Evolutionary conservation across 495 filamentous ascomycete genomes (phyloP).

Genomic region (Gamarada debralockiae): DNA sequence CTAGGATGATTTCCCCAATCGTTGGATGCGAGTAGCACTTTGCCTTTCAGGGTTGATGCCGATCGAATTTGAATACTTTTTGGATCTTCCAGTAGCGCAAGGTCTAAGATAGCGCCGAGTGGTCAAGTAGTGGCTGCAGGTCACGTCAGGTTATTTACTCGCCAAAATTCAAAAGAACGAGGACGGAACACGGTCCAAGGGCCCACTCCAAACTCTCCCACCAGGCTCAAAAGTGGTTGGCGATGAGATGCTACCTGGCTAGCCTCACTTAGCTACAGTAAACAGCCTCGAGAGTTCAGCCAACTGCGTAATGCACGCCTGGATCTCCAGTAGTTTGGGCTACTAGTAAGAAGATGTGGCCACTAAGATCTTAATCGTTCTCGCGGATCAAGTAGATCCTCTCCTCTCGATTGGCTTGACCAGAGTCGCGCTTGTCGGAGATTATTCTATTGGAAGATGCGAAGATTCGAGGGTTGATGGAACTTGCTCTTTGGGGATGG

Average conservation of each 20-base stretch:
- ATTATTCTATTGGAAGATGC: not conserved
- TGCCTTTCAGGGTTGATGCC: constrained; percentile 5
- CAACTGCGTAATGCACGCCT: not conserved
- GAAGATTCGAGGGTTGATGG: not conserved
- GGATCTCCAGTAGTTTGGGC: not conserved
- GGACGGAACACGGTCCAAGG: constrained; percentile 1
- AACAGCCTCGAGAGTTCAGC: not conserved
- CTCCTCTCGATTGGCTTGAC: not conserved
- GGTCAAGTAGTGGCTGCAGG: constrained; percentile 11
- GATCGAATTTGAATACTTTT: constrained; percentile 8
- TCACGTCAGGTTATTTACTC: not conserved
- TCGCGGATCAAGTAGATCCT: constrained; percentile 2
- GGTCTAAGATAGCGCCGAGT: constrained; percentile 6
- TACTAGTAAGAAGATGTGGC: constrained; percentile 1
- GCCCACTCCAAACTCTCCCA: not conserved
- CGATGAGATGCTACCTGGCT: not conserved
- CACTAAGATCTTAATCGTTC: constrained; percentile 9
- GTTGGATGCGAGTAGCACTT: not conserved
- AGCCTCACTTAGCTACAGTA: too few relatives aligned
- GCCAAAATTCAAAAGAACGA: not conserved
- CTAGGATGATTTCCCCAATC: too few relatives aligned
- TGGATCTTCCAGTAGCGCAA: constrained; percentile 13
- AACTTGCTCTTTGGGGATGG: not conserved
- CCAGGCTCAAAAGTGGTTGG: not conserved
- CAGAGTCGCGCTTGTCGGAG: not conserved